Conservation (phyloP, 495 filamentous ascomycete species). For the Sabuloglossum arenarium region DNA sequence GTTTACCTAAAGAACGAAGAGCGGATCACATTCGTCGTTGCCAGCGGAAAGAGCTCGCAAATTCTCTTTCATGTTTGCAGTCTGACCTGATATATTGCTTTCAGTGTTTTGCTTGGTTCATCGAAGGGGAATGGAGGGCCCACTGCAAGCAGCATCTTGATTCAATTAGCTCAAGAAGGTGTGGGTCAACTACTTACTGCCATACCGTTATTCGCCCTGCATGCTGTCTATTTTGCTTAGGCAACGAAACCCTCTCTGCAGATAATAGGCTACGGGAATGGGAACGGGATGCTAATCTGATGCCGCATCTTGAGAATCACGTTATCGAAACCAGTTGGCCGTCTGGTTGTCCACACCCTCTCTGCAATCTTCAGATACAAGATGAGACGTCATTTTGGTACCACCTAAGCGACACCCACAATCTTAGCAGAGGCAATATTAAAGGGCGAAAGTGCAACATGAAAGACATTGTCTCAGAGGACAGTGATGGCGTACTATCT, state of each 20-base stretch:
- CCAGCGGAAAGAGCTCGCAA: neutral
- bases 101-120: neutral
- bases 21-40: neutral
- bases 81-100: neutral
- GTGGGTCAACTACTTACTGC: neutral
- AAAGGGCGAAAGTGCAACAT: neutral
- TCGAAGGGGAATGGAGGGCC: neutral
- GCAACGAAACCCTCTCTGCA: neutral
- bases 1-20: neutral
- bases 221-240: neutral
- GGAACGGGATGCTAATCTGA: neutral
- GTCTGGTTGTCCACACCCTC: neutral
- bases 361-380: neutral
- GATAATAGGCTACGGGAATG: neutral
- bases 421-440: neutral
- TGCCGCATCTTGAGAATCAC: neutral
- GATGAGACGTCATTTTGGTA: neutral
- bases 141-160: neutral
- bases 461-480: neutral
- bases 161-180: neutral
- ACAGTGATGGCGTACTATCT: neutral
- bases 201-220: neutral
- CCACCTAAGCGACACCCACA: neutral
- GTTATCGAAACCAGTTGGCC: neutral
- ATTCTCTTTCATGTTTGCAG: neutral